phyloP scores from a whole-genome alignment of 371 early-diverging fungal species.

The Apophysomyces ossiformis region DNA sequence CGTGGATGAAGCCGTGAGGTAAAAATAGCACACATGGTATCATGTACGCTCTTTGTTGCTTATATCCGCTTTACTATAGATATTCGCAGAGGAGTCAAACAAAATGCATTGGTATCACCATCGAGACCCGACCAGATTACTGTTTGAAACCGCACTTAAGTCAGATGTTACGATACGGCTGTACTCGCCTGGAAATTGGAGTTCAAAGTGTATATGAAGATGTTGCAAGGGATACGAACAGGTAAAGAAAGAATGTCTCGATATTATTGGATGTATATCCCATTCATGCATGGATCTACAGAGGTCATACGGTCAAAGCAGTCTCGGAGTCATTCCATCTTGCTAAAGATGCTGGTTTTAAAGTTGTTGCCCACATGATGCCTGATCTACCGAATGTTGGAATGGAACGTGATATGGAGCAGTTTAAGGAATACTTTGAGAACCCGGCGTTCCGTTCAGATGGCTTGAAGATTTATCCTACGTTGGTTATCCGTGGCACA shows the following conservation, averaged over 20 bases:
- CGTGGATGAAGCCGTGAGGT: constrained; percentile 97
- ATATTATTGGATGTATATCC: neutral
- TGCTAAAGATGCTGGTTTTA: constrained; percentile 99
- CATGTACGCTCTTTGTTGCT: neutral
- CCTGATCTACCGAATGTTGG: constrained; percentile 99
- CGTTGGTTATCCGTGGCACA: constrained; percentile 99
- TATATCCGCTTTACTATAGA: constrained; percentile 27
- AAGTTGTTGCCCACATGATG: constrained; percentile 99
- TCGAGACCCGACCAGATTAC: constrained; percentile 99
- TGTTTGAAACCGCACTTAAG: constrained; percentile 97
- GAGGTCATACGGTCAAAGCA: constrained; percentile 99
- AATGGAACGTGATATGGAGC: constrained; percentile 99
- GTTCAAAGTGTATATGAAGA: constrained; percentile 99
- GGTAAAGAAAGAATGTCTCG: constrained; percentile 37
- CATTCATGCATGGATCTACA: constrained; percentile 11
- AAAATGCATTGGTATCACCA: constrained; percentile 99
- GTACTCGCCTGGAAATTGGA: constrained; percentile 99
- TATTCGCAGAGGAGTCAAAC: constrained; percentile 96
- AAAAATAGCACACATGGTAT: constrained; percentile 9
- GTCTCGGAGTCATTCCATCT: constrained; percentile 98
- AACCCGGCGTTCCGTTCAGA: constrained; percentile 99
- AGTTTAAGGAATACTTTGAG: constrained; percentile 99
- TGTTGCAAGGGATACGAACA: constrained; percentile 99
- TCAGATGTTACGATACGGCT: constrained; percentile 99
- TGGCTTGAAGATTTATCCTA: constrained; percentile 99